These are phyloP conservation scores for Xerocomus cyaneibrunnescens DNA, from an alignment of 1,284 basidiomycete species.

Conservation along the genomic window DNA sequence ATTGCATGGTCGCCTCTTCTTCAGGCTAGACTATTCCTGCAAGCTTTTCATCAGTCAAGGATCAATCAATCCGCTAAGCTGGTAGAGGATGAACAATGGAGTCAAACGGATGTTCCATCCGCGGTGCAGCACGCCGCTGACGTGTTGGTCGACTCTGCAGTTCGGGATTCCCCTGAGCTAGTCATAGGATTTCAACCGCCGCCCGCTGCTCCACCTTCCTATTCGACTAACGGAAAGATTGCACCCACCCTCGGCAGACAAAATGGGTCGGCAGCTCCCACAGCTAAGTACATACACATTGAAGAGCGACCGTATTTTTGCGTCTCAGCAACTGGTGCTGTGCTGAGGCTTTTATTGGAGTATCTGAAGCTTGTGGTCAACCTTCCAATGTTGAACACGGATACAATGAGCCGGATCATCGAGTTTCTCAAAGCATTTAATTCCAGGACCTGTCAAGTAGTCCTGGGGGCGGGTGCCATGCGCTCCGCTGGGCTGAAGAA, in stretches of 20 bases:
- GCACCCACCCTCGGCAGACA: constrained; percentile 29
- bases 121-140: constrained; percentile 71
- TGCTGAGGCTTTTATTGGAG: constrained; percentile 76
- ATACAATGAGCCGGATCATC: constrained; percentile 90
- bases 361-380: constrained; percentile 91
- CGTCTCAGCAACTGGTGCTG: constrained; percentile 83
- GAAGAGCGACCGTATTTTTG: constrained; percentile 84
- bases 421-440: constrained; percentile 99
- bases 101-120: constrained; percentile 68
- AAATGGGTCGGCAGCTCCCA: constrained; percentile 35
- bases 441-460: constrained; percentile 97
- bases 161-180: constrained; percentile 77
- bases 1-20: constrained; percentile 1
- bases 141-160: constrained; percentile 78
- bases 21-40: constrained; percentile 85
- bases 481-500: constrained; percentile 96
- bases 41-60: constrained; percentile 81
- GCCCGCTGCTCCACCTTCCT: constrained; percentile 9
- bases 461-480: constrained; percentile 97
- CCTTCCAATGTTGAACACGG: constrained; percentile 85
- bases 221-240: constrained; percentile 23
- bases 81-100: constrained; percentile 92
- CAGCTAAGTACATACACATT: constrained; percentile 75
- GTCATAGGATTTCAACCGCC: constrained; percentile 34
- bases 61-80: constrained; percentile 83